Evolutionary conservation across 2,329 filamentous ascomycete genomes (phyloP).

Genomic region (Talaromyces sp.): DNA sequence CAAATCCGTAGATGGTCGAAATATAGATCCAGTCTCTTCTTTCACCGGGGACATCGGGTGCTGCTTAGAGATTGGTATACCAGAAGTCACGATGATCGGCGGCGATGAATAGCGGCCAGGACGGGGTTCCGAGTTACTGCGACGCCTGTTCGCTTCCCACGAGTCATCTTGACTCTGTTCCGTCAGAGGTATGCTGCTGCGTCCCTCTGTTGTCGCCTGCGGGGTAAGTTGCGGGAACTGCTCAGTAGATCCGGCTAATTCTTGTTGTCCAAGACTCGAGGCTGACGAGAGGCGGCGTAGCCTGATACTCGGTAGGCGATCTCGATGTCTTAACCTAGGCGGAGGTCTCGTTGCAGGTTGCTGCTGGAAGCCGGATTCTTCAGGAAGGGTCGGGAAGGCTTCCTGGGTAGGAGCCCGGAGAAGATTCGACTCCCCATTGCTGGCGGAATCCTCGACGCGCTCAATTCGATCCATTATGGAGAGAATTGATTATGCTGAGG

Average conservation of each 20-base stretch:
- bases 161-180: conserved; percentile 26
- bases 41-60: conserved; percentile 30
- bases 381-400: conserved; percentile 19
- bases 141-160: conserved; percentile 32
- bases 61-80: conserved; percentile 22
- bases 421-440: conserved; percentile 14
- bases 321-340: background rate
- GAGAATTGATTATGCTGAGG: background rate
- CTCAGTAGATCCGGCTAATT: background rate
- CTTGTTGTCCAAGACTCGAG: conserved; percentile 11
- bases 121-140: conserved; percentile 42
- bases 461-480: conserved; percentile 39
- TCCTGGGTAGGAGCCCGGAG: conserved; percentile 17
- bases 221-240: background rate
- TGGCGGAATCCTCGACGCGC: conserved; percentile 25
- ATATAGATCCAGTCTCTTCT: conserved; percentile 31
- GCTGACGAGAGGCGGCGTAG: conserved; percentile 21
- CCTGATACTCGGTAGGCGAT: conserved; percentile 22
- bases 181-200: conserved; percentile 5
- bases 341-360: background rate
- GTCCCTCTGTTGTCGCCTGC: background rate
- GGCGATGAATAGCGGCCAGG: conserved; percentile 33
- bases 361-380: conserved; percentile 11
- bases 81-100: conserved; percentile 22
- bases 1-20: conserved; percentile 19